Evolutionary conservation across 306 rosid genomes (phyloP).

Genomic region (Glycine soja): DNA sequence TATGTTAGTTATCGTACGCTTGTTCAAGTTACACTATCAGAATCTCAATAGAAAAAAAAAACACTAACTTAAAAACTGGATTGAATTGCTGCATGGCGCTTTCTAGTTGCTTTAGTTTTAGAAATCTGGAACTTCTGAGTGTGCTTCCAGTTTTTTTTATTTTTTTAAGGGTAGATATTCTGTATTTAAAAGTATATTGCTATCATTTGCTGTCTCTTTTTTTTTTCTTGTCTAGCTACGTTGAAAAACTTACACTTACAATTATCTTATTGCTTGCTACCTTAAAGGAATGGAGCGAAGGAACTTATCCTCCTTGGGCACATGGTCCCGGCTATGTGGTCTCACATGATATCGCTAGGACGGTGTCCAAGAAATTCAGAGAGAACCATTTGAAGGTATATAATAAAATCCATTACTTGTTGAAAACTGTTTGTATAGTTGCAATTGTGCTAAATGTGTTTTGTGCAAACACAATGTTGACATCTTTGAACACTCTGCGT

Average conservation of each 20-base stretch:
- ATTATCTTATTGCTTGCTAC: constrained; percentile 42
- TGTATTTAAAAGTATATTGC: neutral
- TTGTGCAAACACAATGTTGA: constrained; percentile 9
- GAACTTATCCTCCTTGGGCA: constrained; percentile 95
- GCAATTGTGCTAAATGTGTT: constrained; percentile 14
- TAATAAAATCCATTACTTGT: constrained; percentile 4
- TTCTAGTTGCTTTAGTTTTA: constrained; percentile 13
- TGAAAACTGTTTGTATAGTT: neutral
- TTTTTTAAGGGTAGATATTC: no score
- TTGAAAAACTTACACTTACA: constrained; percentile 5
- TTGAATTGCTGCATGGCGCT: neutral
- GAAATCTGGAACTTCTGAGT: neutral
- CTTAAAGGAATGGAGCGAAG: constrained; percentile 88
- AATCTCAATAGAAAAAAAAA: constrained; percentile 8
- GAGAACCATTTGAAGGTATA: constrained; percentile 83
- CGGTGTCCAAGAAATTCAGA: constrained; percentile 65
- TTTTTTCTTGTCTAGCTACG: neutral
- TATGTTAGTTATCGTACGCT: neutral
- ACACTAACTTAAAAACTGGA: neutral
- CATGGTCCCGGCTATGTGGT: constrained; percentile 99
- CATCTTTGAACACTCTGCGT: constrained; percentile 24
- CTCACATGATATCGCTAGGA: constrained; percentile 80
- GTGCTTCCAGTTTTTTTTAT: neutral
- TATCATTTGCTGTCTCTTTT: neutral
- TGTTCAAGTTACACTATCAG: constrained; percentile 19